Base-by-base conservation (phyloP, 2,329 filamentous ascomycete species). In the Aureobasidium sp. region DNA sequence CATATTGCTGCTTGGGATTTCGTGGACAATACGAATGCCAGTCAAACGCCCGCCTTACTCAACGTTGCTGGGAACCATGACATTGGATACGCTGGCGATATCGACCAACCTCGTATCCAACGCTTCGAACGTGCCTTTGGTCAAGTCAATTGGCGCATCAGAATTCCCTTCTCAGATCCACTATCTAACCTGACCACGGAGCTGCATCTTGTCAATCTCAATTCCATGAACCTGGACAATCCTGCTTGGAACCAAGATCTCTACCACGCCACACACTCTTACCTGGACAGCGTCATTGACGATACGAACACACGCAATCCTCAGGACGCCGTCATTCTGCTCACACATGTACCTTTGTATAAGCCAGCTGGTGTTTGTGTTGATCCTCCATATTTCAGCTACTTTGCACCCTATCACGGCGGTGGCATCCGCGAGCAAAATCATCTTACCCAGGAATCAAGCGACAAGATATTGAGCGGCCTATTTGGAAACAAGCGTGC, bases 1-100 rank as follows among this genome's bases (percentile, higher is more conserved):
- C 72, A 71, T 56, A 72, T 72, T 31, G 23, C 36, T 43, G 43
- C 11, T 6, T 62, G 59, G 59, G 59, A 62, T 15, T 62, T 43
- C 25, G 15, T 51, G 27, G 59, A 62, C 47, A 62, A 15, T 4
- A 25, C 38, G 8, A 27, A 47, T 8, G 20, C 60, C 8, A 55
- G 50, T n/a, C 38, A 64, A n/a, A 15, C 50, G n/a, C 60, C 60
- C 18, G 54, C 54, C 7, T 85, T 98, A 69, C 94, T 99, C 76
- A 97, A 97, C 71, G 89, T 98, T 31, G 94, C 90, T 0, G 96
- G 96, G 1, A 99, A 99, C 75, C 96, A 99, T 76, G 96, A 99
- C 77, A 91, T 99, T 74, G 96, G 96, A 40, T 99, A 99, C 76
- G 94, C 95, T 0, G 96, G 96, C 4, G 96, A 99, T 77, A 86